A percentile compares a stretch with the other conserved stretches of the same genome.
Conservation (phyloP, 306 rosid species). For the Glycine latifolia region DNA sequence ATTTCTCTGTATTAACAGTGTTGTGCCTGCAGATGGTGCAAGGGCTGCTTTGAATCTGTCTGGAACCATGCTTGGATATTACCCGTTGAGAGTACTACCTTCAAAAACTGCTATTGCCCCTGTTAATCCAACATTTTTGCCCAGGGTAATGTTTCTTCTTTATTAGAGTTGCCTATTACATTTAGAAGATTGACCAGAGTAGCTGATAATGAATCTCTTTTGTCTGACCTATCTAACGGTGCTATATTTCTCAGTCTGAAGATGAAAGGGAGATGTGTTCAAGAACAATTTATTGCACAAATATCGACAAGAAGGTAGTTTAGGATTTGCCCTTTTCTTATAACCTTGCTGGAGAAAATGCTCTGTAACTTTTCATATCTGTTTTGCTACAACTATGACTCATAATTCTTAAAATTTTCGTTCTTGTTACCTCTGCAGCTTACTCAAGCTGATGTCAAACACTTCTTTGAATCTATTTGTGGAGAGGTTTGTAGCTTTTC, state of each 20-base stretch:
- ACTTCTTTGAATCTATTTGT: slow-evolving; percentile 89
- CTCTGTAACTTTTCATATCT: not conserved
- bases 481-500: slow-evolving; percentile 83
- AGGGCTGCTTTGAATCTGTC: slow-evolving; percentile 90
- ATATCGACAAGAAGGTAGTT: slow-evolving; percentile 93
- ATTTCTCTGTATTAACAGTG: slow-evolving; percentile 39
- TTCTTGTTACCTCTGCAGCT: slow-evolving; percentile 61
- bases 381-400: slow-evolving; percentile 31
- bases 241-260: slow-evolving; percentile 66
- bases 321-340: slow-evolving; percentile 31
- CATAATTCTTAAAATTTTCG: slow-evolving; percentile 24
- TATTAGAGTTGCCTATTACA: slow-evolving; percentile 6
- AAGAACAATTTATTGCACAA: slow-evolving; percentile 96
- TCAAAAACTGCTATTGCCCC: slow-evolving; percentile 99
- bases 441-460: slow-evolving; percentile 93
- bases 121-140: slow-evolving; percentile 92
- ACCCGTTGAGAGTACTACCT: slow-evolving; percentile 94
- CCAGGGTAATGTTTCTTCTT: slow-evolving; percentile 71
- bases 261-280: slow-evolving; percentile 99
- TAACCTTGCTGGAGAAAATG: slow-evolving; percentile 37
- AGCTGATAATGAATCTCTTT: slow-evolving; percentile 36
- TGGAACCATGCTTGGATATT: slow-evolving; percentile 95
- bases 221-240: slow-evolving; percentile 43
- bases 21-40: slow-evolving; percentile 82
- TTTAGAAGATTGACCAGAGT: slow-evolving; percentile 23